Evolutionary conservation across 139 green algal species (phyloP), one percentile per base, ranked within the genome.

Genomic region (Dunaliella primolecta): DNA sequence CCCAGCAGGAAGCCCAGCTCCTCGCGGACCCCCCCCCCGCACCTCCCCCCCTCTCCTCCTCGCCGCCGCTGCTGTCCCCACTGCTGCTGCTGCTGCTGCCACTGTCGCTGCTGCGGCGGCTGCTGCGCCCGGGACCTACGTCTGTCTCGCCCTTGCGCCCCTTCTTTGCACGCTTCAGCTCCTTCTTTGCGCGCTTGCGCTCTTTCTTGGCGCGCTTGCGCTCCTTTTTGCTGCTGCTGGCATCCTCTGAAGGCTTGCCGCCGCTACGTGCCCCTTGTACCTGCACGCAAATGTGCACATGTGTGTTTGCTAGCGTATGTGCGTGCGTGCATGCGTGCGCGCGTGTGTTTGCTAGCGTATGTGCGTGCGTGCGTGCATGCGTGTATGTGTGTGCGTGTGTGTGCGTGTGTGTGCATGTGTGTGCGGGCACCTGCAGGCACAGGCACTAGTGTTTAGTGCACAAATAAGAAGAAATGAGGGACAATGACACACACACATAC

Each of bases 121-220:
- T 86, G 85, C 37, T 88, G 57, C 15, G 46, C 15, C 76, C 2
- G 36, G n/a, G n/a, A n/a, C n/a, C 57, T 29, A 1, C 38, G 70
- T 21, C 64, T 36, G 27, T 81, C 3, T 15, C 46, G 80, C 46
- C 84, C 76, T 70, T 79, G 15, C 1, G 75, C 71, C 36, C 89
- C 1, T 93, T 56, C 81, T 93, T 93, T 85, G 91, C 89, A 1
- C 91, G 84, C 75, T 94, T 92, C 27, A 25, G 83, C 35, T 88
- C 89, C 1, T 93, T 56, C 81, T 93, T 93, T 85, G 91, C 89
- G 2, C 91, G 84, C 75, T 94, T 92, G 34, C 93, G 91, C 0
- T 90, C 80, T 56, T 94, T 92, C 38, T 87, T 91, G 24, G 92
- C 88, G 56, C 92, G 89, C 78, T 94, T 93, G 38, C 88, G 74